A percentile compares a stretch with the other conserved stretches of the same genome.
Evolutionary conservation across 805 yeast genomes (phyloP).

Genomic region (Lachancea waltii): DNA sequence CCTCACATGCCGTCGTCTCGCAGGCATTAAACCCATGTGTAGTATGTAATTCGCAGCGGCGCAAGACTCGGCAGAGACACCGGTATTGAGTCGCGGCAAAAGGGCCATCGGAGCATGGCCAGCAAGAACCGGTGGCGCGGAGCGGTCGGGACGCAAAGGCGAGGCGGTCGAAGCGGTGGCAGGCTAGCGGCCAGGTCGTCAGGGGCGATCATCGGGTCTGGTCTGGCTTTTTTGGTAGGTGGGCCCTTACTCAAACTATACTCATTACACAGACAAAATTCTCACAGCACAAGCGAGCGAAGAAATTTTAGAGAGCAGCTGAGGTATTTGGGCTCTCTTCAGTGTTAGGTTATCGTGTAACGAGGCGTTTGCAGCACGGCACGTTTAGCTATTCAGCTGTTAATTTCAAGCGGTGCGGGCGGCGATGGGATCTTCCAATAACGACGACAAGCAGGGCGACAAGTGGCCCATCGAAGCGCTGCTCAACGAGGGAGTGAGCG

Average conservation of each 20-base stretch:
- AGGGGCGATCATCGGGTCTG: too few relatives aligned
- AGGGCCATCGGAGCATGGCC: too few relatives aligned
- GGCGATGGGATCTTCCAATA: not conserved
- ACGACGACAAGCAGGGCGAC: not conserved
- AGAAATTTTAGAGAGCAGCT: conserved; percentile 6
- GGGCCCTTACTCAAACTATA: conserved; percentile 6
- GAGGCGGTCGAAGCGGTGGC: not conserved
- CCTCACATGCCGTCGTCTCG: too few relatives aligned
- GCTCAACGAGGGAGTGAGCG: not conserved
- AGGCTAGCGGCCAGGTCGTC: not conserved
- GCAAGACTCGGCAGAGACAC: too few relatives aligned
- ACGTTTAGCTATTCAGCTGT: too few relatives aligned
- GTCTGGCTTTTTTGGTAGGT: not conserved
- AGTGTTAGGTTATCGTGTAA: not conserved
- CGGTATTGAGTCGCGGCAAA: too few relatives aligned
- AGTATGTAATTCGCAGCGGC: too few relatives aligned
- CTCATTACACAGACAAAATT: conserved; percentile 6
- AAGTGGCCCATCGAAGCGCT: not conserved
- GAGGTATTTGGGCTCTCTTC: not conserved
- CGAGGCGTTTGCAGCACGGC: too few relatives aligned
- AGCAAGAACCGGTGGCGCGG: too few relatives aligned
- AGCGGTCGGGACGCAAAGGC: not conserved
- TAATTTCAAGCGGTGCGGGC: not conserved
- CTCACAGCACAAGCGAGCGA: conserved; percentile 3
- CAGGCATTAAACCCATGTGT: too few relatives aligned